phyloP scores from a whole-genome alignment of 768 basidiomycete genomes.

The Pleurotus ostreatus region DNA sequence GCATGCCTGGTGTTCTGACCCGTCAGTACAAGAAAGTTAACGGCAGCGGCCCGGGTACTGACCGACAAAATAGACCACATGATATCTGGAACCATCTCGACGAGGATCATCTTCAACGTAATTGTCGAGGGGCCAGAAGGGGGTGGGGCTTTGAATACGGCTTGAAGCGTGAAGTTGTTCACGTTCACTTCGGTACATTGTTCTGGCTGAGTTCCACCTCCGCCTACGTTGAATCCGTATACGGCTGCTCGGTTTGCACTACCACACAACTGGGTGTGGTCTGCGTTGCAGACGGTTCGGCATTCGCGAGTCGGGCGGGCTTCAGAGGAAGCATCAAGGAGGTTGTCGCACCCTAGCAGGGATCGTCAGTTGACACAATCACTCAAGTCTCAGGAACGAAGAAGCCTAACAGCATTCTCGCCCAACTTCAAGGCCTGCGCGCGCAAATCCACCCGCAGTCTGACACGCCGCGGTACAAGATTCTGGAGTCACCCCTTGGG shows the following conservation, averaged over 20 bases:
- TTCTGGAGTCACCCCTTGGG: constrained; percentile 42
- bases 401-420: constrained; percentile 43
- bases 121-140: constrained; percentile 22
- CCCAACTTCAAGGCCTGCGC: constrained; percentile 44
- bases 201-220: constrained; percentile 19
- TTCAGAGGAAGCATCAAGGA: constrained; percentile 27
- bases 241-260: constrained; percentile 34
- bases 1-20: constrained; percentile 26
- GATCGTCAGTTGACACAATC: background rate
- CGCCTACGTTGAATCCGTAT: constrained; percentile 27
- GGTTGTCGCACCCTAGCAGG: constrained; percentile 34
- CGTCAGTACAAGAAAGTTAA: too few species aligned
- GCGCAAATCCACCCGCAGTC: constrained; percentile 30
- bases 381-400: background rate
- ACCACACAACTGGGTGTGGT: constrained; percentile 36
- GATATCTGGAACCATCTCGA: constrained; percentile 35
- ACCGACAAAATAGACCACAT: constrained; percentile 39
- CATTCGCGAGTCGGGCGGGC: constrained; percentile 37
- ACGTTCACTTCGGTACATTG: constrained; percentile 26
- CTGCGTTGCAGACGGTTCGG: constrained; percentile 32
- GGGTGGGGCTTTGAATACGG: constrained; percentile 31
- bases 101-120: constrained; percentile 29
- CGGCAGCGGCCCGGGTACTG: constrained; percentile 11
- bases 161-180: constrained; percentile 33
- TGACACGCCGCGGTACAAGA: constrained; percentile 46